Conservation (phyloP, 306 rosid genomes). For the Trifolium pratense region DNA sequence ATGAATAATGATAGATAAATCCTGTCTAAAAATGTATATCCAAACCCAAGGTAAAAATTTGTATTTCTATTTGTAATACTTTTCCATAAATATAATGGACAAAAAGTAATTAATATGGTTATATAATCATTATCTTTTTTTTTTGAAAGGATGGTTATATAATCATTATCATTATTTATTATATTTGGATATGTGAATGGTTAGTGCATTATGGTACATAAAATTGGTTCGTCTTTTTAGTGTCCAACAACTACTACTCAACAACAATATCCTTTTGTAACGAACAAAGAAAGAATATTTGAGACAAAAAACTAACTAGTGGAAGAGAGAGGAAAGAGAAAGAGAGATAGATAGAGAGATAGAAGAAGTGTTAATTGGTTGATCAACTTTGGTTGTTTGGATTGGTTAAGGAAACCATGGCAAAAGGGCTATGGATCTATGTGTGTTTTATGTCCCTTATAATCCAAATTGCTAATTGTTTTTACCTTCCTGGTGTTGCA, state of each 20-base stretch:
- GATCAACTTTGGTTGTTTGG: conserved; percentile 40
- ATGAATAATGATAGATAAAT: no score
- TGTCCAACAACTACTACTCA: background rate
- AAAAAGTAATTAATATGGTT: no score
- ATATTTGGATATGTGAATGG: no score
- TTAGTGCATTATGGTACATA: no score
- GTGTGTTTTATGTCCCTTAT: conserved; percentile 48
- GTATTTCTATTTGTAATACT: no score
- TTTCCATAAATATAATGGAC: no score
- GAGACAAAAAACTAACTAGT: conserved; percentile 7
- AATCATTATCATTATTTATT: no score
- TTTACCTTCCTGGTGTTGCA: conserved; percentile 92
- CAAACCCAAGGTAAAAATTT: no score
- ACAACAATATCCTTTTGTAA: conserved; percentile 15
- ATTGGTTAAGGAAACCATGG: conserved; percentile 52
- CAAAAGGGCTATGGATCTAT: conserved; percentile 62
- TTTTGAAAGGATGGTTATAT: no score
- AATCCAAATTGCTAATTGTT: conserved; percentile 51
- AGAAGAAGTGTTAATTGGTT: conserved; percentile 15
- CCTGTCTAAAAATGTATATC: no score
- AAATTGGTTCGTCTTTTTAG: no score
- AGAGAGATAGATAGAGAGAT: background rate
- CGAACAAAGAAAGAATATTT: conserved; percentile 22
- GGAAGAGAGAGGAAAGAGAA: background rate
- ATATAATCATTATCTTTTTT: no score